Percentiles rank a stretch among this genome's conserved stretches.
These are phyloP conservation scores for Rubus idaeus DNA, from an alignment of 306 rosid genomes.

Conservation along the genomic window DNA sequence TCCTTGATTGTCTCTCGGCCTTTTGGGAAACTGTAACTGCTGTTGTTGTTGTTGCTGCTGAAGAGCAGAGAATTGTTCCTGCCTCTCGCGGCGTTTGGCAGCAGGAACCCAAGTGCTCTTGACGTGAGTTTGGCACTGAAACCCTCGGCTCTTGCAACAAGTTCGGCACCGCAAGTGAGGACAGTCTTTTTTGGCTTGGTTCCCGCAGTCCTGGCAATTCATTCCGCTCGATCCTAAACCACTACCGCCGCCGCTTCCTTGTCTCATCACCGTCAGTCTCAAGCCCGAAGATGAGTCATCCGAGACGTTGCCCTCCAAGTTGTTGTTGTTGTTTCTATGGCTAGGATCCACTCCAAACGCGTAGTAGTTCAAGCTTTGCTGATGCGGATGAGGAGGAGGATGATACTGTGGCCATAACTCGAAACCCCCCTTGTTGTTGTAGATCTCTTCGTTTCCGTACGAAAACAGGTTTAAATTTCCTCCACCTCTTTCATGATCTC, in stretches of 20 bases:
- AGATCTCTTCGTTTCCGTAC: constrained; percentile 74
- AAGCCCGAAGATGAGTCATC: constrained; percentile 54
- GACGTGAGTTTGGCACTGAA: constrained; percentile 87
- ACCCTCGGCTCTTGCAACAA: constrained; percentile 96
- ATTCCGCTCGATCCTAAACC: constrained; percentile 41
- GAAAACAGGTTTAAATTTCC: constrained; percentile 32
- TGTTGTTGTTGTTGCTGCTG: constrained; percentile 51
- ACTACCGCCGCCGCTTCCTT: constrained; percentile 34
- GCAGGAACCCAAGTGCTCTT: constrained; percentile 99
- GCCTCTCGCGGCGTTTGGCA: constrained; percentile 86
- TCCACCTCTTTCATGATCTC: neutral
- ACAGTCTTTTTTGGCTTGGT: constrained; percentile 96
- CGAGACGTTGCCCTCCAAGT: constrained; percentile 35
- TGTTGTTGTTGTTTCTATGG: constrained; percentile 20
- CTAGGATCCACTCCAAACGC: constrained; percentile 76
- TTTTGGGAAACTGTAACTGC: constrained; percentile 36
- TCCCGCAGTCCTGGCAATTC: constrained; percentile 95
- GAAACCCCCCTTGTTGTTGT: constrained; percentile 53
- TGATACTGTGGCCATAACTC: constrained; percentile 84
- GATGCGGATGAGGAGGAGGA: constrained; percentile 33
- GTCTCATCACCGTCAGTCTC: constrained; percentile 65
- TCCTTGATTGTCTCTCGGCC: constrained; percentile 53
- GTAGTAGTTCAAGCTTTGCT: constrained; percentile 46
- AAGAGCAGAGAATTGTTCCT: constrained; percentile 54
- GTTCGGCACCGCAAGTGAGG: constrained; percentile 80